Base-by-base conservation (phyloP, 1,139 yeast species). In the Candida tetrigidarum region DNA sequence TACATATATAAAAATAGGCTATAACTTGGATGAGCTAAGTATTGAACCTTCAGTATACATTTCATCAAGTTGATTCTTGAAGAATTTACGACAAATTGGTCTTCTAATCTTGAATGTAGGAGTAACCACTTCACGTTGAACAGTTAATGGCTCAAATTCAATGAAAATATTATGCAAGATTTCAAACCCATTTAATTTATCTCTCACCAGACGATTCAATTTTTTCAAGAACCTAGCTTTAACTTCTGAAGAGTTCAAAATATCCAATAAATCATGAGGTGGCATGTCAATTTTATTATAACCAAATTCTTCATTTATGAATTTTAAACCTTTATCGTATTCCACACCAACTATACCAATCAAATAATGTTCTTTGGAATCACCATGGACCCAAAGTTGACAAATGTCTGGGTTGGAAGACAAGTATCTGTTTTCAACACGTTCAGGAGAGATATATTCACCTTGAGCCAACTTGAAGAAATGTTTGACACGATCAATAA, bases 281-380 rank as follows among this genome's bases (percentile, higher is more conserved):
- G 40, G 14, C 35, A 38, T 38, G 23, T 38, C 41, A 35, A 46
- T 11, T 32, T 45, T 39, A 39, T 48, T 43, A 12, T 53, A 51
- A 11, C 63, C 60, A 44, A 57, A 51, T 10, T 53, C 46, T 19
- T 48, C 46, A 38, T 52, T 52, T 42, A 64, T 49, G 36, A 62
- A 63, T 10, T 44, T 46, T 34, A 52, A 55, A 29, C 56, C 64
- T 50, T 39, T 50, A 25, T 44, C 59, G 44, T 25, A 58, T n/a
- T 55, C 57, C 43, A 84, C 64, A n/a, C 89, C 89, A 33, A 79
- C 66, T 37, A 85, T 65, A 6, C 82, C 89, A 6, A 86, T 84
- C 45, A 85, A 62, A 55, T 58, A 83, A 2, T 78, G 69, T 54
- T 80, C 71, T 25, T 77, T 63, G 0, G 89, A 77, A 55, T 81